Conservation (phyloP, 345 rosid species). For the Eutrema yunnanense region DNA sequence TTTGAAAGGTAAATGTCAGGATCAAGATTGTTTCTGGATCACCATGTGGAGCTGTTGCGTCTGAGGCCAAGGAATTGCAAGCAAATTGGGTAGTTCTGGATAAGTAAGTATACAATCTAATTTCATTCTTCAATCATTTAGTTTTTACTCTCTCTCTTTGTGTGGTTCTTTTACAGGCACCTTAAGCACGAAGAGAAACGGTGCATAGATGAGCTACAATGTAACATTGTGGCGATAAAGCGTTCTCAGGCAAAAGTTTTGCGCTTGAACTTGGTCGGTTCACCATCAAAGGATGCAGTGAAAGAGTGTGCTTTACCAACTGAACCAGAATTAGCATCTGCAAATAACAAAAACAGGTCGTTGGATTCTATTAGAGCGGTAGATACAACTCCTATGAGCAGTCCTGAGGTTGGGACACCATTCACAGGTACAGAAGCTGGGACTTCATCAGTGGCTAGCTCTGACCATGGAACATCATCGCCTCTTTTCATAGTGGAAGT, state of each 20-base stretch:
- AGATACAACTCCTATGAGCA: constrained; percentile 61
- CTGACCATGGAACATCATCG: constrained; percentile 75
- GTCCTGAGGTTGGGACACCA: constrained; percentile 93
- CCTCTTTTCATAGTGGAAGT: constrained; percentile 53
- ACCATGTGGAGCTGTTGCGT: constrained; percentile 78
- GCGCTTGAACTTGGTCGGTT: constrained; percentile 87
- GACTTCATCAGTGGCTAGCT: constrained; percentile 93
- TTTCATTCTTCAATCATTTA: not conserved
- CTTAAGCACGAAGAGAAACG: constrained; percentile 76
- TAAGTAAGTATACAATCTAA: constrained; percentile 45
- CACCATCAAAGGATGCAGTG: constrained; percentile 34
- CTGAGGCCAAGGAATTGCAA: constrained; percentile 67
- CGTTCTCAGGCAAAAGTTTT: constrained; percentile 83
- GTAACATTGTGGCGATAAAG: constrained; percentile 94
- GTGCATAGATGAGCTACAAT: constrained; percentile 90
- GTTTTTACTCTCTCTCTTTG: not conserved
- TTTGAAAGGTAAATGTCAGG: constrained; percentile 70
- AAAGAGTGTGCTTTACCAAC: constrained; percentile 5
- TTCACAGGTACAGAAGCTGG: constrained; percentile 90
- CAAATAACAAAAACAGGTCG: constrained; percentile 37
- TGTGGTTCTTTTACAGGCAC: constrained; percentile 46
- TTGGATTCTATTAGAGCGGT: constrained; percentile 51
- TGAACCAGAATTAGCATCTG: constrained; percentile 45
- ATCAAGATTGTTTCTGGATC: constrained; percentile 90
- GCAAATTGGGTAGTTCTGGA: constrained; percentile 95